These are phyloP conservation scores for Kwoniella dejecticola DNA, from an alignment of 768 basidiomycete genomes.

Conservation along the genomic window DNA sequence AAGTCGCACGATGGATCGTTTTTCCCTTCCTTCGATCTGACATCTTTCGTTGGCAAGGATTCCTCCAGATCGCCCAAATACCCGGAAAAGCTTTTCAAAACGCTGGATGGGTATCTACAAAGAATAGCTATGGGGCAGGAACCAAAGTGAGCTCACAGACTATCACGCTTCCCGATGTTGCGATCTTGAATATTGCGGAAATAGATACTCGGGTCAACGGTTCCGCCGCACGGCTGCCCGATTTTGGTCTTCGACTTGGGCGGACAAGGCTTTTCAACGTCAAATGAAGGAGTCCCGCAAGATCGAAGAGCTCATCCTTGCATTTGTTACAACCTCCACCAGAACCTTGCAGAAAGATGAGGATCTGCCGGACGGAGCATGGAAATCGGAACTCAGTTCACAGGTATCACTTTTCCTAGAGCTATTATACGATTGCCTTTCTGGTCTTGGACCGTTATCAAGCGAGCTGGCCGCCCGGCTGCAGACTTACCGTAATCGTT, in stretches of 20 bases:
- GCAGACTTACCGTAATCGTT: constrained; percentile 74
- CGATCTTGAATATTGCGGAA: too few relatives aligned
- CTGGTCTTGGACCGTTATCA: constrained; percentile 71
- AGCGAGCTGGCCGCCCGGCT: constrained; percentile 78
- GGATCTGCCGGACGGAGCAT: constrained; percentile 75
- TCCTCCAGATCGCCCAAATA: constrained; percentile 76
- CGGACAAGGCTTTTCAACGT: constrained; percentile 77
- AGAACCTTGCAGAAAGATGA: constrained; percentile 86
- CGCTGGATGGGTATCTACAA: constrained; percentile 84
- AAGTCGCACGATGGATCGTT: constrained; percentile 30
- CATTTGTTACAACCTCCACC: constrained; percentile 90
- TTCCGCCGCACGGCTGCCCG: constrained; percentile 86
- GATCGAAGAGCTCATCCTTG: constrained; percentile 94
- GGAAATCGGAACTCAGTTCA: constrained; percentile 89
- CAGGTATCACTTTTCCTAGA: constrained; percentile 88
- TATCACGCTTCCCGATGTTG: too few relatives aligned
- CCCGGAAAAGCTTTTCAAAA: constrained; percentile 89
- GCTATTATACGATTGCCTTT: constrained; percentile 78
- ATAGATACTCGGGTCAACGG: constrained; percentile 83
- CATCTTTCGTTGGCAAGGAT: constrained; percentile 32
- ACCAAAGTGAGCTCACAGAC: constrained; percentile 65
- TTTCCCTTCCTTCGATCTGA: constrained; percentile 37
- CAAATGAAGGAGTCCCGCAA: constrained; percentile 96
- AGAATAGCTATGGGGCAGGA: constrained; percentile 93
- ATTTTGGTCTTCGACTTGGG: constrained; percentile 81